Base-by-base conservation (phyloP, 2,329 filamentous ascomycete genomes). In the Fusarium musae region DNA sequence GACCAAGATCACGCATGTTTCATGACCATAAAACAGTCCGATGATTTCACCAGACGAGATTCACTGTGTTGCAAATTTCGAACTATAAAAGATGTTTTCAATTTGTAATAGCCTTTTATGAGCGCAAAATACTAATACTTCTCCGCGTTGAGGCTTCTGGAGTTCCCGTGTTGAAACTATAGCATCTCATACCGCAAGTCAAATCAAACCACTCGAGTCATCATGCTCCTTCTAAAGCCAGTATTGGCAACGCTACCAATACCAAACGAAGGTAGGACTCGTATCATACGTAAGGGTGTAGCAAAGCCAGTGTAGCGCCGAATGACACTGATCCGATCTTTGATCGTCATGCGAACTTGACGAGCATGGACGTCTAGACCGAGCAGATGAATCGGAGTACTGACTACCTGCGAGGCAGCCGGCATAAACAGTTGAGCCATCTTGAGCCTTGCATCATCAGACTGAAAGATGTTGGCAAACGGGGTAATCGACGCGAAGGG, bases 181-280 rank as follows among this genome's bases (percentile, higher is more conserved):
- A 34, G 49, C 40, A 66, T 58, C 62, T 42, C 26, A 44, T 61
- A 59, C n/a, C 2, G 28, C 28, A 40, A 8, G 26, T 4, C 39
- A 52, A 3, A 11, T 74, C 34, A 75, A 60, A 67, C 56, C 9
- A 70, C 68, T 10, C 23, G 49, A 1, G 64, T 28, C 65, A 77
- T 68, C 69, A 77, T 74, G 9, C 54, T 76, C 34, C 58, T 75
- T 42, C 75, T 63, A n/a, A 74, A 75, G 0, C 72, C 60, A 3
- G 74, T 78, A n/a, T 78, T 77, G 40, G 75, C 75, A 9, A 77
- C 69, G 15, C 72, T 75, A 0, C 75, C 75, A 16, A 77, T 70
- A 3, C 75, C 75, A 63, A 75, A 77, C 0, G 73, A 76, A 4
- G 75, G 75, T 6, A 77, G 39, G 19, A 70, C 58, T 3, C 75